Base-by-base conservation (phyloP, 805 yeast genomes). In the Lipomyces orientalis region DNA sequence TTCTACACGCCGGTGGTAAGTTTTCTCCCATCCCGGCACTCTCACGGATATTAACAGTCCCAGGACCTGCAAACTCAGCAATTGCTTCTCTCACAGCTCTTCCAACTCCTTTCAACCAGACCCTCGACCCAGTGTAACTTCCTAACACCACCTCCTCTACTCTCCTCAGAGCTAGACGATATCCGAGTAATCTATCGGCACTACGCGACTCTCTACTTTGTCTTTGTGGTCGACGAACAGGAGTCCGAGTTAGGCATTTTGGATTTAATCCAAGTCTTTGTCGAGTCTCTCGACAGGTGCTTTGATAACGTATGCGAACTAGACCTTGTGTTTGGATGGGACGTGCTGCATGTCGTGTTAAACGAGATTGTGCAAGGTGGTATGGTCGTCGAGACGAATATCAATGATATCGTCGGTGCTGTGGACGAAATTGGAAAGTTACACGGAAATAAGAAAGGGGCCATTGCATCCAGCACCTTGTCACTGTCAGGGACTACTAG, bases 251-350 rank as follows among this genome's bases (percentile, higher is more conserved):
- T 95, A 54, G 98, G 98, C 1, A 94, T 94, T 59, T 79, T 95
- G 57, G 99, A 95, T 78, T 80, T 95, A 75, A 94, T 95, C 65
- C 99, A 95, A 77, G 98, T 95, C 55, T 94, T 95, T 82, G 99
- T 95, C 2, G 98, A 95, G 78, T 90, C 97, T 62, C 83, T 95
- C 71, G 97, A 95, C 77, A 87, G 90, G 66, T 95, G 99, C 78
- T 95, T 95, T 79, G 88, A 88, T 69, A 93, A 93, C 75, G 99
- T 95, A 6, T 93, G 97, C 78, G 99, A 95, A 76, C 83, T 95
- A 73, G 99, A 95, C 79, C 83, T 95, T 70, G 97, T 95, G n/a
- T 94, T 93, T 80, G 98, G 98, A 19, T 95, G 99, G 98, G 98
- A 95, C 79, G 96, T 93, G 4, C 81, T 94, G 39, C 96, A 94